Conservation (phyloP, 768 basidiomycete genomes). For the Naganishia vishniacii region DNA sequence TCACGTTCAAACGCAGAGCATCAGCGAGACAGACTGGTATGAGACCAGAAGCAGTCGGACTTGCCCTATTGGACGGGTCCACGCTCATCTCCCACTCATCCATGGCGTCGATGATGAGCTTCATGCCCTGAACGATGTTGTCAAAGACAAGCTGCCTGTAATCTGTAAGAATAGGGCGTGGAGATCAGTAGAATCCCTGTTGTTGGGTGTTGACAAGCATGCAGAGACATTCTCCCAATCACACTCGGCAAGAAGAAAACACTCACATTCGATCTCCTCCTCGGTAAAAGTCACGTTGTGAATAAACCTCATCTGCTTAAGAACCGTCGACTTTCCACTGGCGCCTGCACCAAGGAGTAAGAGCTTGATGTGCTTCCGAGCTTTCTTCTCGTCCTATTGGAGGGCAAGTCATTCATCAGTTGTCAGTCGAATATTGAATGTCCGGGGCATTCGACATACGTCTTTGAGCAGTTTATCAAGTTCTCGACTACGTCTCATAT, state of each 20-base stretch:
- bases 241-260: not conserved
- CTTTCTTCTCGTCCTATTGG: slow-evolving; percentile 64
- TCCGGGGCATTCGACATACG: slow-evolving; percentile 32
- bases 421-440: not conserved
- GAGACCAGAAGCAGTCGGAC: no score
- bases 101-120: slow-evolving; percentile 77
- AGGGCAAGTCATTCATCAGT: not conserved
- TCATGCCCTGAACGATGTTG: slow-evolving; percentile 81
- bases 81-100: slow-evolving; percentile 79
- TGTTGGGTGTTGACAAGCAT: not conserved
- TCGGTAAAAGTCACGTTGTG: slow-evolving; percentile 76
- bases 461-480: slow-evolving; percentile 61
- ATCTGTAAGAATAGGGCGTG: slow-evolving; percentile 20
- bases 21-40: no score
- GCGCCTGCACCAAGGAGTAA: slow-evolving; percentile 88
- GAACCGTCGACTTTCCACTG: slow-evolving; percentile 84
- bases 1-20: no score
- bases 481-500: slow-evolving; percentile 57
- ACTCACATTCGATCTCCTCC: slow-evolving; percentile 67
- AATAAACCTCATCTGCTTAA: slow-evolving; percentile 98
- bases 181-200: no score
- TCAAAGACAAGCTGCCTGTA: slow-evolving; percentile 81
- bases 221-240: not conserved
- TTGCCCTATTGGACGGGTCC: slow-evolving; percentile 56
- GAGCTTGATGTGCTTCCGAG: slow-evolving; percentile 61